phyloP scores from a whole-genome alignment of 257 asterid species.

The Jacaranda copaia region DNA sequence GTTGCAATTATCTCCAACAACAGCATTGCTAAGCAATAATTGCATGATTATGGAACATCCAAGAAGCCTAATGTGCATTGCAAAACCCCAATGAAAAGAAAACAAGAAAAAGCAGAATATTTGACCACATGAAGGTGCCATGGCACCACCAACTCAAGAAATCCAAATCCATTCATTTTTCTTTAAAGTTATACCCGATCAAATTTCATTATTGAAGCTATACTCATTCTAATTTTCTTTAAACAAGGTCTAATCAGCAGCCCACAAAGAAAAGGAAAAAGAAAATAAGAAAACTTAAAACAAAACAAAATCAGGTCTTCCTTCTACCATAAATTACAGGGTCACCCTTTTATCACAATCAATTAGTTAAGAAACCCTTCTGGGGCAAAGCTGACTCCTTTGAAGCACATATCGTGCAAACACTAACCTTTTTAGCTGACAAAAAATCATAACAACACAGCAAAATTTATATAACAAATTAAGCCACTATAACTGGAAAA shows the following conservation, averaged over 20 bases:
- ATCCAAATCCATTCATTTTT: not conserved
- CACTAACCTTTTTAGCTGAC: not conserved
- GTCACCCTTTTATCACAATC: not conserved
- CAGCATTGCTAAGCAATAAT: not conserved
- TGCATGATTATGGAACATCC: not conserved
- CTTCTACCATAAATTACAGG: constrained; percentile 3
- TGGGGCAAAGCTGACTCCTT: constrained; percentile 18
- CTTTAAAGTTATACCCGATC: not conserved
- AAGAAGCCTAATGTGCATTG: not conserved
- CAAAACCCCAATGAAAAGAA: not conserved
- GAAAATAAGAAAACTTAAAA: not conserved
- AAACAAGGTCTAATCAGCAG: not conserved
- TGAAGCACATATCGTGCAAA: not conserved
- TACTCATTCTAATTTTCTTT: not conserved
- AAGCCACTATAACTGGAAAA: not conserved
- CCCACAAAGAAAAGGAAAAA: not conserved
- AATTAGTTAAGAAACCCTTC: not conserved
- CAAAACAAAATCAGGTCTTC: not conserved
- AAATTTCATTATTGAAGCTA: not conserved
- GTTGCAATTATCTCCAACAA: constrained; percentile 9
- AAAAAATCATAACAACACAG: constrained; percentile 6
- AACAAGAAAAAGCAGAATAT: not conserved
- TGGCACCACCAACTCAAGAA: not conserved
- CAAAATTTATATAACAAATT: not conserved
- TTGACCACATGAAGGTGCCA: not conserved